Evolutionary conservation across 495 filamentous ascomycete genomes (phyloP), one percentile per base, ranked within the genome.

Genomic region (Podospora pseudocomata): DNA sequence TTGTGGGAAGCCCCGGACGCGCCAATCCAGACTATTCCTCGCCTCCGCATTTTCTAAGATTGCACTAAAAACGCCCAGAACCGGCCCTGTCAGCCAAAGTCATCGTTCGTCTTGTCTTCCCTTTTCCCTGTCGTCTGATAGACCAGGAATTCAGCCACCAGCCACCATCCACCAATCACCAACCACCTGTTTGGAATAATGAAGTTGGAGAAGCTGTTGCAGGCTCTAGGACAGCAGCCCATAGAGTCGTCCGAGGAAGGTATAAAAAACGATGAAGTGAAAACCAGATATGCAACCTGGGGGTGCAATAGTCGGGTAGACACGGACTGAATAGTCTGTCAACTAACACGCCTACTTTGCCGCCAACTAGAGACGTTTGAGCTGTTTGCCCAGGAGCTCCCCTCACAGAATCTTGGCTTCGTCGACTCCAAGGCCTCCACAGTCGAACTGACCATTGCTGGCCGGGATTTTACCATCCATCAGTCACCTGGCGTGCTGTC

Each of bases 401-500:
- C 91, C 4, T 90, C 90, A 7, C 87, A 88, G 64, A 88, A 93
- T 71, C 88, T 98, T 13, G 94, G 94, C 66, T 94, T 97, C 75
- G 75, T 97, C 69, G 88, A 97, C 78, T 80, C 90, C 4, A 87
- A 86, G 67, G 85, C 89, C 18, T 73, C 83, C 1, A 78, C 80
- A 16, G 71, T 97, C 63, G 87, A 95, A 16, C 71, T 97, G 65
- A 84, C 85, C 26, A 83, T 97, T 71, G 86, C 81, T 67, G 87
- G 82, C 58, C 83, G 82, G 65, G 91, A 96, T 72, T 86, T 95
- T 62, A 86, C 84, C 15, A 91, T 97, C 73, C 86, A 89, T 68
- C 95, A 99, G 77, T 97, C 92, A 0, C 95, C 94, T 9, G 86
- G 87, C 3, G 78, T 97, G 13, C 84, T 99, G 9, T 86, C 87